Evolutionary conservation across 176 grass and related monocot species (phyloP).

Genomic region (Triticum urartu): DNA sequence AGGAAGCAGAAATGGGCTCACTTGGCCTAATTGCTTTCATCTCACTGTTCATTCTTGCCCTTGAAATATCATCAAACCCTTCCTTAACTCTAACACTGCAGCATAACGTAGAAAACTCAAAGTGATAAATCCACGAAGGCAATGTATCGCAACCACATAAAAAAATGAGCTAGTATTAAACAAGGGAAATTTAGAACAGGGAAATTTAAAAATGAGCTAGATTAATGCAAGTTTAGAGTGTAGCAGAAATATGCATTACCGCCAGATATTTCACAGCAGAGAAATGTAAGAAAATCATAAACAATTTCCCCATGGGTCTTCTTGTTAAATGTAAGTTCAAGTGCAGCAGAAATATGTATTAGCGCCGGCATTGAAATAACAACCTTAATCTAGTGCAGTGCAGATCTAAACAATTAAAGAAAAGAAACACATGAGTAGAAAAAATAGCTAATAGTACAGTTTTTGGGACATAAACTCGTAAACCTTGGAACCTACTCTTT

Average conservation of each 20-base stretch:
- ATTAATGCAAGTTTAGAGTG: no score
- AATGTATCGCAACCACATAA: background rate
- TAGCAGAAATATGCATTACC: no score
- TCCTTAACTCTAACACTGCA: constrained; percentile 1
- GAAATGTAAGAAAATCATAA: background rate
- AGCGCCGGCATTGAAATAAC: background rate
- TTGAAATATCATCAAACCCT: background rate
- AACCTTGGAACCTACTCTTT: background rate
- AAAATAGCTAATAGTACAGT: background rate
- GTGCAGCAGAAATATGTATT: background rate
- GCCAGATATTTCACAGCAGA: background rate
- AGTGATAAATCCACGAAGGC: background rate
- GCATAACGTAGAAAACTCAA: background rate
- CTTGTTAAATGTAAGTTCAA: background rate
- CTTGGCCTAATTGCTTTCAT: background rate
- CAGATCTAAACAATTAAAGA: background rate
- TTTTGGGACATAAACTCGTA: background rate
- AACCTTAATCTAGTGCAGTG: background rate
- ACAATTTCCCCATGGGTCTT: background rate
- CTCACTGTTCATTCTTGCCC: constrained; percentile 5
- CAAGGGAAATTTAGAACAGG: background rate
- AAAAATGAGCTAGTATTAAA: background rate
- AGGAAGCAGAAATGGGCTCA: background rate
- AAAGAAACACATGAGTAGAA: constrained; percentile 5
- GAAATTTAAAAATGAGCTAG: no score